Evolutionary conservation across 23 red algal species (phyloP), one percentile per base, ranked within the genome.

Genomic region (Gracilaria gracilis): DNA sequence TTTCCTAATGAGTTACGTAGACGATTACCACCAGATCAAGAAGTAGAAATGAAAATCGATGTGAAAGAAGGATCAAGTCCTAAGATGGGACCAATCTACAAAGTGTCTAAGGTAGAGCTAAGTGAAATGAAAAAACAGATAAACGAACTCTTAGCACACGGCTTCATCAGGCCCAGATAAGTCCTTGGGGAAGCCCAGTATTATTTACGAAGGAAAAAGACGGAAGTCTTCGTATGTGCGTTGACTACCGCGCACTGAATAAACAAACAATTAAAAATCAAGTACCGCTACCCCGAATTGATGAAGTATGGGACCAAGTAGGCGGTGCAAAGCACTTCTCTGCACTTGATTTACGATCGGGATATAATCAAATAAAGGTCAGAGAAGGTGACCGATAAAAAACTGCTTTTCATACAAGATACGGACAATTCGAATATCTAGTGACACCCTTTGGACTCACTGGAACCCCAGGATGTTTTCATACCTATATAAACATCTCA

Each of bases 241-340:
- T 89, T 34, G 72, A 89, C 27, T 89, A 89, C 23, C 50, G 49
- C 39, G 71, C 70, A 77, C 40, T 89, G 1, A 89, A 78, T 12
- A 91, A 91, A 73, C 50, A 80, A 42, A 57, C 88, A 13, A 81
- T 51, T 24, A 83, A 82, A 48, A 93, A 78, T 75, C 1, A 79
- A 62, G 79, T 61, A 31, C 61, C 40, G 14, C 35, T 77, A 37
- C 81, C 53, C 65, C 29, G 81, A 79, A 86, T 86, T 54, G 90
- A 93, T 79, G 59, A 85, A 84, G 74, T 79, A 21, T 93, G 24
- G 67, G 80, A 93, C 54, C 65, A 86, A 66, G 32, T 93, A 16
- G 80, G 58, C 0, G 69, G 57, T 24, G 79, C 80, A 75, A 79
- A 79, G 29, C 79, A 38, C 0, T 93, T 93, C 39, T 77, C 90